Percentiles rank a stretch among this genome's conserved stretches.
Conservation (phyloP, 1,284 basidiomycete species). For the Gymnopus androsaceus region DNA sequence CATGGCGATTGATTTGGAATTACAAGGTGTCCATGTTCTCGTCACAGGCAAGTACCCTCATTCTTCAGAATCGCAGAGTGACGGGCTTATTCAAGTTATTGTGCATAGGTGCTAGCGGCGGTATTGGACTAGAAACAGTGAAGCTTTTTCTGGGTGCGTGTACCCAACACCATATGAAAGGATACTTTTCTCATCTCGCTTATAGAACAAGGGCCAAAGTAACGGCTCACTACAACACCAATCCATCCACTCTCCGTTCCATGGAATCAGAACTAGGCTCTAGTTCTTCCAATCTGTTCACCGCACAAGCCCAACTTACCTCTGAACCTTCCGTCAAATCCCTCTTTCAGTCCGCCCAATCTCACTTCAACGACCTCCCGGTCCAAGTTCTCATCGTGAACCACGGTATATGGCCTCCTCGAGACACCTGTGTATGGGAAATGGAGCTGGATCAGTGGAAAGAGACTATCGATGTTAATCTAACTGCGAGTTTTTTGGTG, state of each 20-base stretch:
- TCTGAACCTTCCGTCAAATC: conserved; percentile 52
- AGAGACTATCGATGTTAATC: conserved; percentile 59
- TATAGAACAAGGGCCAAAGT: conserved; percentile 71
- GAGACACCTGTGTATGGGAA: conserved; percentile 51
- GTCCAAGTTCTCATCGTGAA: conserved; percentile 65
- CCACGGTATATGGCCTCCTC: conserved; percentile 58
- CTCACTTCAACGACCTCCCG: conserved; percentile 43
- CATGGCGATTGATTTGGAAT: conserved; percentile 35
- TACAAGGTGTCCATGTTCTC: conserved; percentile 43
- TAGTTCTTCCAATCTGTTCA: conserved; percentile 33
- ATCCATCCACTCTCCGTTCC: conserved; percentile 43
- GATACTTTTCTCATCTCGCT: neutral
- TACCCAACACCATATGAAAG: neutral
- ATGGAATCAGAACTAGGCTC: conserved; percentile 43
- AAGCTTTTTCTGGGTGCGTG: conserved; percentile 53
- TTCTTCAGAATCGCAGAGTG: neutral
- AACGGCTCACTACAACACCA: conserved; percentile 73
- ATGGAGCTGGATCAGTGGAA: conserved; percentile 72
- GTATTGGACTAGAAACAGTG: conserved; percentile 63
- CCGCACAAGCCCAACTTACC: conserved; percentile 59
- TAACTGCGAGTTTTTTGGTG: conserved; percentile 71
- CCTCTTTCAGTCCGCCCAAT: conserved; percentile 42
- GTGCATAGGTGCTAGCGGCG: conserved; percentile 60
- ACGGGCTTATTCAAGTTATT: neutral
- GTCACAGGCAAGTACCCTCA: conserved; percentile 35